phyloP scores from a whole-genome alignment of 106 monocot genomes.

The Dendrobium nobile region DNA sequence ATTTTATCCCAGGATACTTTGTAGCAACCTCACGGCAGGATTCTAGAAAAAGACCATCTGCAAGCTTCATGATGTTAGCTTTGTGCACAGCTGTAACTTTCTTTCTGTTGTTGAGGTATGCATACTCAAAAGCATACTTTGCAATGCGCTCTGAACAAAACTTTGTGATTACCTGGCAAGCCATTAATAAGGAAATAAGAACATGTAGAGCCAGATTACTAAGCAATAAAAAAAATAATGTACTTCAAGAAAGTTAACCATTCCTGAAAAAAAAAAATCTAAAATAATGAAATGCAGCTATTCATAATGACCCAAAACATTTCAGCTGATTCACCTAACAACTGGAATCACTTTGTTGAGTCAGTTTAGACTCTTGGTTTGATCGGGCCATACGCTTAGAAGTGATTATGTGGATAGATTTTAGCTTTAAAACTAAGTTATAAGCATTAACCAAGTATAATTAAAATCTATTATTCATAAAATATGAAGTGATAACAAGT shows the following conservation, averaged over 20 bases:
- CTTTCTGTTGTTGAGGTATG: conserved; percentile 14
- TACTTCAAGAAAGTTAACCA: not conserved
- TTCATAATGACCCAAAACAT: not conserved
- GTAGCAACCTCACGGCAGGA: conserved; percentile 11
- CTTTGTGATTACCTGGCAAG: conserved; percentile 10
- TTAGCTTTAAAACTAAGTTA: not conserved
- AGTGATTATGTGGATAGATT: not conserved
- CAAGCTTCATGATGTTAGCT: conserved; percentile 12
- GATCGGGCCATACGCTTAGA: not conserved
- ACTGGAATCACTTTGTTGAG: not conserved
- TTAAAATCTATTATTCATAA: not conserved
- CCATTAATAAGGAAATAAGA: not conserved
- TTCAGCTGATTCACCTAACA: not conserved
- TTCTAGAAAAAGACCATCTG: conserved; percentile 11
- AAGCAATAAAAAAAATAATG: not conserved
- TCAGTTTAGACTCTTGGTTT: not conserved
- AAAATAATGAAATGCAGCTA: not conserved
- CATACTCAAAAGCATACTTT: conserved; percentile 11
- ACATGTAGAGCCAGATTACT: not conserved
- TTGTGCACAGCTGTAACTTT: conserved; percentile 14
- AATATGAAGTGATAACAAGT: not conserved
- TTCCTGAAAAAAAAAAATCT: not conserved
- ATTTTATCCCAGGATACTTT: conserved; percentile 8
- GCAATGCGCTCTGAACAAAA: conserved; percentile 11
- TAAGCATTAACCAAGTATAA: not conserved